Percentiles rank a stretch among this genome's conserved stretches.
phyloP scores from a whole-genome alignment of 2,329 filamentous ascomycete genomes.

The Aureobasidium mangrovei region DNA sequence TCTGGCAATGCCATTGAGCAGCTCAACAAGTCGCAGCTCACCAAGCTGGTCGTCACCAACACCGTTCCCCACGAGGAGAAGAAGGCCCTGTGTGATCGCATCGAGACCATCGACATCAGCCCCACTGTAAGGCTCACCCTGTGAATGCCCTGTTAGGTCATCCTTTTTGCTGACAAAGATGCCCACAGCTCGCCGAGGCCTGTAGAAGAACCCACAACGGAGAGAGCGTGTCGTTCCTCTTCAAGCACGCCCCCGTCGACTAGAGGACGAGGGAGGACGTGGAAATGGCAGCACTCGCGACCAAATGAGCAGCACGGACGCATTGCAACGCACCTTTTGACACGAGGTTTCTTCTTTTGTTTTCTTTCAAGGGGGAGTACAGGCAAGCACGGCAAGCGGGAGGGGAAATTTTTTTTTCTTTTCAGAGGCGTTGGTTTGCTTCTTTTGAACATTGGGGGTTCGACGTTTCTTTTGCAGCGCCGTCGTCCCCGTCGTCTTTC shows the following conservation, averaged over 20 bases:
- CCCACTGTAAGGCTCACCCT: conserved; percentile 50
- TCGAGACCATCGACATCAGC: conserved; percentile 87
- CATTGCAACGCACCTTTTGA: no score
- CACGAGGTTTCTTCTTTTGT: no score
- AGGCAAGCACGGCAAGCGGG: no score
- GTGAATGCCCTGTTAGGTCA: background rate
- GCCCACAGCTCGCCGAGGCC: conserved; percentile 51
- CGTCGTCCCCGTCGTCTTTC: no score
- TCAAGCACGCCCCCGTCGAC: conserved; percentile 52
- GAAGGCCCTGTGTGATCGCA: conserved; percentile 65
- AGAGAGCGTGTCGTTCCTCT: conserved; percentile 58
- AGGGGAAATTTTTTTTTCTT: no score
- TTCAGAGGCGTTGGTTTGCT: no score
- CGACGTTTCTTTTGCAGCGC: no score
- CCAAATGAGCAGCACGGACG: background rate
- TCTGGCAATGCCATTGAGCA: conserved; percentile 82
- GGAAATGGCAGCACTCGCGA: background rate
- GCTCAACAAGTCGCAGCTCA: conserved; percentile 67
- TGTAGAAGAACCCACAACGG: conserved; percentile 62
- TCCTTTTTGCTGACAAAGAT: background rate
- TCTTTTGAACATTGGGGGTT: no score
- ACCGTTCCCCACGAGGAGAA: conserved; percentile 76
- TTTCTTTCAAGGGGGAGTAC: no score
- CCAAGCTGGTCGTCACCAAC: conserved; percentile 81
- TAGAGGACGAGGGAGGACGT: conserved; percentile 14